phyloP scores from a whole-genome alignment of 73 alveolate genomes.

The Tetrahymena thermophila region DNA sequence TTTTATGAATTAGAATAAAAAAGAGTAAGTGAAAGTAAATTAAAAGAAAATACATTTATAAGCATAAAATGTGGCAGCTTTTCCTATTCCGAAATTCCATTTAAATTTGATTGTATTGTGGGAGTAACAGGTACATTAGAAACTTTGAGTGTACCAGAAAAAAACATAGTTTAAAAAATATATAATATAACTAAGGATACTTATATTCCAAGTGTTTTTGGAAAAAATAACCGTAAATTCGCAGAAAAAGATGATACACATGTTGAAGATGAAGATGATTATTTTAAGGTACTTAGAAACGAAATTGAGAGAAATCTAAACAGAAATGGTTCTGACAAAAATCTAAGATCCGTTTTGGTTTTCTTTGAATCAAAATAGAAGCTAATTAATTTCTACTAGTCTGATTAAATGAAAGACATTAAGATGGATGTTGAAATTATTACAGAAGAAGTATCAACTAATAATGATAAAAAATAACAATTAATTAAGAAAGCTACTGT shows the following conservation, averaged over 20 bases:
- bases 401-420: not conserved
- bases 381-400: not conserved
- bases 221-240: not conserved
- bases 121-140: conserved; percentile 35
- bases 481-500: not conserved
- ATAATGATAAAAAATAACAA: not conserved
- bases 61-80: conserved; percentile 2
- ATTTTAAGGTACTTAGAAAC: not conserved
- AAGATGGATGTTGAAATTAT: not conserved
- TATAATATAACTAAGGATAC: not conserved
- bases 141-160: not conserved
- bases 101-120: not conserved
- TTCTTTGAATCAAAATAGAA: not conserved
- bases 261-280: not conserved
- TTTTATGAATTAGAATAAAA: not conserved
- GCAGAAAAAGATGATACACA: not conserved
- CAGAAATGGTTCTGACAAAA: not conserved
- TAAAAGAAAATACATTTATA: not conserved
- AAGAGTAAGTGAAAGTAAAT: not conserved
- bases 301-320: not conserved
- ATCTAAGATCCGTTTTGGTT: not conserved
- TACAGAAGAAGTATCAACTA: not conserved
- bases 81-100: conserved; percentile 24
- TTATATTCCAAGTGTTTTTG: conserved; percentile 33
- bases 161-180: not conserved